phyloP scores from a whole-genome alignment of 108 stramenopile genomes.

The Nitzschia palea region DNA sequence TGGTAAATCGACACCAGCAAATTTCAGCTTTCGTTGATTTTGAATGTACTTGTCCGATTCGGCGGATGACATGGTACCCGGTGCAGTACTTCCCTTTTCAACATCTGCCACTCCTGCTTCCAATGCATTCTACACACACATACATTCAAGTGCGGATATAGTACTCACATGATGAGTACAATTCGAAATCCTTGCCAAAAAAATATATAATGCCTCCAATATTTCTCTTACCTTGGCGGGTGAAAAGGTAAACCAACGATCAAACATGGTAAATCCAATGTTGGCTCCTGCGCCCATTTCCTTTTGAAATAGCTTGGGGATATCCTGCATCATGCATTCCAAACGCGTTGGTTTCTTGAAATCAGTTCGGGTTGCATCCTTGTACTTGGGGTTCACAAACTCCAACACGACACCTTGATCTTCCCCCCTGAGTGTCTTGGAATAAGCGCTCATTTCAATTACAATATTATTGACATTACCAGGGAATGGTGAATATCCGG shows the following conservation, averaged over 20 bases:
- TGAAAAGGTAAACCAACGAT: constrained; percentile 94
- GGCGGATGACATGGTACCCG: constrained; percentile 86
- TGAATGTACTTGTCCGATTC: constrained; percentile 89
- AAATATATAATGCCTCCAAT: background rate
- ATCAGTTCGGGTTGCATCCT: constrained; percentile 81
- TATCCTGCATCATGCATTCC: constrained; percentile 99
- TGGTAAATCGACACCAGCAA: constrained; percentile 64
- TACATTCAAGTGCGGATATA: background rate
- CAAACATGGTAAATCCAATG: constrained; percentile 97
- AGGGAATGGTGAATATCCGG: constrained; percentile 94
- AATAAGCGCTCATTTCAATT: constrained; percentile 83
- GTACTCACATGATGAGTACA: background rate
- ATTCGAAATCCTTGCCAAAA: background rate
- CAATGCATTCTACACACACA: constrained; percentile 69
- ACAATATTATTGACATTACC: constrained; percentile 99
- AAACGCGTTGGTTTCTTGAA: constrained; percentile 99
- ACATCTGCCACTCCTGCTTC: constrained; percentile 87
- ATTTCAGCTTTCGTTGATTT: constrained; percentile 83
- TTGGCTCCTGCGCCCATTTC: constrained; percentile 84
- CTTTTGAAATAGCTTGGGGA: constrained; percentile 94
- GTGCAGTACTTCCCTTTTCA: constrained; percentile 71
- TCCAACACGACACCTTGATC: constrained; percentile 95
- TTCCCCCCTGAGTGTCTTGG: constrained; percentile 73
- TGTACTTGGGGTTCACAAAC: constrained; percentile 99
- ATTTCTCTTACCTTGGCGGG: constrained; percentile 81